Evolutionary conservation across 2,329 filamentous ascomycete species (phyloP), one percentile per base, ranked within the genome.

Genomic region (Xylogone sp.): DNA sequence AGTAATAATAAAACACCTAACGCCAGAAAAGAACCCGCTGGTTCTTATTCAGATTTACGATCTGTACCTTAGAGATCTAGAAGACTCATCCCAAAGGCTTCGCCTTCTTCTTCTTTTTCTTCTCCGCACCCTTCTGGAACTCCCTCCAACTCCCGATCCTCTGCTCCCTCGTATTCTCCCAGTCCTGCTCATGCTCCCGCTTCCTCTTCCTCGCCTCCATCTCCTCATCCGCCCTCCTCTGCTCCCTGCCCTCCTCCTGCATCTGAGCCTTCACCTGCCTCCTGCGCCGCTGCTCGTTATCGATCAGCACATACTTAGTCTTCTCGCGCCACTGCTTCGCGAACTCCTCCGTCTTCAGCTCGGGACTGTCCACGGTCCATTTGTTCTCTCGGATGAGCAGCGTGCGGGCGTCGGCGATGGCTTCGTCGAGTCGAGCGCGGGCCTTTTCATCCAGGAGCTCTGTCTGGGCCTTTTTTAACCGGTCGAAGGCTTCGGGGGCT

Each of bases 401-500:
- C 82, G 94, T 93, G 64, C 94, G 90, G 46, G 94, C 94, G 70
- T 99, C 94, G 34, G 93, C 88, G 62, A 97, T 97, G 61, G 90
- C 88, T 72, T 97, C 94, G 74, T 99, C 94, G 1, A 99, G 84
- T 31, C 83, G 81, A 56, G 80, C 82, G 54, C 94, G 90, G 66
- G 90, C 82, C 73, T 97, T 97, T 75, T 97, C 93, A 69, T 99
- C 94, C 75, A 96, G 87, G 3, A 99, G 82, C 62, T 90, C 83
- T 2, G 85, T 88, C 67, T 97, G 91, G 0, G 94, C 94, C 72
- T 97, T 97, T 66, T 96, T 96, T 22, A 99, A 81, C 9, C 93
- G 86, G 72, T 99, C 94, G 67, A 99, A 99, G 59, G 94, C 94
- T 64, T 97, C 94, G 3, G 94, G 93, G 0, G 94, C 94, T 46